Evolutionary conservation across 768 basidiomycete genomes (phyloP), one percentile per base, ranked within the genome.

Genomic region (Mycena rosella): DNA sequence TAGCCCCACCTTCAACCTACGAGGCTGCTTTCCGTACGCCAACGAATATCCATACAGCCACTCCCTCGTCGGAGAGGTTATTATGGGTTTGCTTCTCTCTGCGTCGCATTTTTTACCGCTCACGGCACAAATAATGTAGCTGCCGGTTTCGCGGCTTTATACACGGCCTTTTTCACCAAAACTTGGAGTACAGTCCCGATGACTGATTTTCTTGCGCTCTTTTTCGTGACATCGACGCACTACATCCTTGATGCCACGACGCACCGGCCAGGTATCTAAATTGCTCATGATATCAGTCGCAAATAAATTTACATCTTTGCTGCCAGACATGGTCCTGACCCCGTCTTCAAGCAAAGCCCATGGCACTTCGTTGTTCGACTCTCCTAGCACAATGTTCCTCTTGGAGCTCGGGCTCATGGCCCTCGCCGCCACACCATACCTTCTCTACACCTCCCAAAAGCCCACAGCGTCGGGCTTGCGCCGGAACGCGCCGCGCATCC

Each of bases 11-110:
- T 40, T 57, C 55, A 44, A 44, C 55, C 40, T 42, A 44, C 55
- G 55, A 57, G 55, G 55, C 20, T 57, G 55, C 55, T 57, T 57
- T 57, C 55, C 55, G 40, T 57, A 57, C 55, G 55, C 55, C 55
- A 57, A 57, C 36, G 55, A 57, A 20, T 57, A 57, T 57, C 55
- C 55, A 57, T 57, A 57, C 55, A 57, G 55, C 55, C 55, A 57
- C 55, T 57, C 55, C 55, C 55, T 57, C 40, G 55, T 57, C 40
- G 55, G 55, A 57, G 55, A 57, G 40, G 55, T 57, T 57, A 57
- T 57, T 29, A 57, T 57, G 55, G 55, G 55, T 57, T 57, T 57
- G 55, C 55, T 57, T 57, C 55, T 57, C 55, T 57, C 55, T 57
- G 38, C 26, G 40, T 57, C 55, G 40, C 40, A 57, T 57, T 57